A percentile compares a stretch with the other conserved stretches of the same genome.
These are phyloP conservation scores for Yarrowia bubula DNA, from an alignment of 805 yeast species.

Conservation along the genomic window DNA sequence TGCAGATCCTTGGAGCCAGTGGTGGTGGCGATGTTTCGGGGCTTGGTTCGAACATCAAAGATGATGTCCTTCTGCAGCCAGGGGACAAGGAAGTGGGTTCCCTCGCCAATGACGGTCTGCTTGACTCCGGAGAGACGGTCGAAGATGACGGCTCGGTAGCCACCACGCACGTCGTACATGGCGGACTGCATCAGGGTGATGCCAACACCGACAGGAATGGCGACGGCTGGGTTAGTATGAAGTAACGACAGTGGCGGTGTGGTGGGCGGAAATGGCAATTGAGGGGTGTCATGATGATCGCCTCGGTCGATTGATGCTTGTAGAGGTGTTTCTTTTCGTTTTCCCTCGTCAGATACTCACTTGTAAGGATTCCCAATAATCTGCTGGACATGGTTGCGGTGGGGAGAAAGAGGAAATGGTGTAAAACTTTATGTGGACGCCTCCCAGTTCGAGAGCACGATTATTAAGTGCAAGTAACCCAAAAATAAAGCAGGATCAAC, in stretches of 20 bases:
- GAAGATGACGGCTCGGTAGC: conserved; percentile 91
- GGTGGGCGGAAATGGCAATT: neutral
- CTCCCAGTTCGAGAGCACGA: conserved; percentile 26
- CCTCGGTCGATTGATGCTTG: neutral
- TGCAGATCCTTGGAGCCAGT: conserved; percentile 98
- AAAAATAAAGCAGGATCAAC: too few relatives aligned
- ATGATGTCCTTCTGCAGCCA: conserved; percentile 92
- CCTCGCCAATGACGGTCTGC: conserved; percentile 88
- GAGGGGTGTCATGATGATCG: neutral
- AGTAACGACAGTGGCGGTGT: neutral
- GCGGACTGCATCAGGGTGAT: conserved; percentile 65
- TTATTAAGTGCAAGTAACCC: neutral
- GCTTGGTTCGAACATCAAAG: conserved; percentile 90
- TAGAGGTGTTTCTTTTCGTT: neutral
- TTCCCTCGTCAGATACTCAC: conserved; percentile 6
- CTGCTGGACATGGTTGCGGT: conserved; percentile 26
- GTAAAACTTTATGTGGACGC: conserved; percentile 25
- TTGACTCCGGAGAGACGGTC: conserved; percentile 89
- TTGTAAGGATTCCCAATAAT: conserved; percentile 24
- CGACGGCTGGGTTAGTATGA: conserved; percentile 32
- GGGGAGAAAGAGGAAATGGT: conserved; percentile 20
- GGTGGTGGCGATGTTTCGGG: conserved; percentile 87
- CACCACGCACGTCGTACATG: conserved; percentile 93
- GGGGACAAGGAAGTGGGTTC: conserved; percentile 91
- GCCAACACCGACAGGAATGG: conserved; percentile 42